Base-by-base conservation (phyloP, 1,284 basidiomycete species). In the Phellopilus nigrolimitatus region DNA sequence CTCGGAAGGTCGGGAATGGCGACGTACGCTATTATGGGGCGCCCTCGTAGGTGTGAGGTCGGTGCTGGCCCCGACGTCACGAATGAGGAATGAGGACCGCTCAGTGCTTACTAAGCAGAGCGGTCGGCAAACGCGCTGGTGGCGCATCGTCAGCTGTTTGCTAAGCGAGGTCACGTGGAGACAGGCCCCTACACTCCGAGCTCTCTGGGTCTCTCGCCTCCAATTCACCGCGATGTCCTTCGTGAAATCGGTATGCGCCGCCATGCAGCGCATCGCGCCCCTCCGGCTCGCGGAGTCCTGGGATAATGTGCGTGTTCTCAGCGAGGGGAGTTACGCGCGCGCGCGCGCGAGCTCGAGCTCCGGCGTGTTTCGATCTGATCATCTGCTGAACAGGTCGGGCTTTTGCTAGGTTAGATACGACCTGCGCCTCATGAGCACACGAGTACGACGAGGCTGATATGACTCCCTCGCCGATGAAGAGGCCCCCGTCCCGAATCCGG, bases 231-330 rank as follows among this genome's bases (percentile, higher is more conserved):
- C 12, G 25, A 69, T 67, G 65, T 66, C 69, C 2, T 58, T 71
- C 43, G 64, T 79, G n/a, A 79, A 75, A 62, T 68, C 72, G 34
- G 75, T 81, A 10, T 76, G 75, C 61, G 72, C 67, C 34, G 79
- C 80, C 0, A 84, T 91, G 80, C 83, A 88, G 57, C 79, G 84
- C 38, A 87, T 95, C 57, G 90, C 91, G 0, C 92, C 92, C 4
- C 75, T 91, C n/a, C 72, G 79, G 47, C 74, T 95, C 3, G 91
- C 92, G 12, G 91, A 83, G 60, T 82, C 79, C 57, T 95, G 92
- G 91, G 92, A 95, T 63, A 95, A 95, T 69, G 91, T 94, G 58
- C 68, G 87, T 64, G 51, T 54, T 27, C 24, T 48, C 17, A 43
- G 34, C 10, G 3, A 37, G 19, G 7, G n/a, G 13, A 37, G n/a